Base-by-base conservation (phyloP, 352 stramenopile genomes). In the Phytophthora meadii region DNA sequence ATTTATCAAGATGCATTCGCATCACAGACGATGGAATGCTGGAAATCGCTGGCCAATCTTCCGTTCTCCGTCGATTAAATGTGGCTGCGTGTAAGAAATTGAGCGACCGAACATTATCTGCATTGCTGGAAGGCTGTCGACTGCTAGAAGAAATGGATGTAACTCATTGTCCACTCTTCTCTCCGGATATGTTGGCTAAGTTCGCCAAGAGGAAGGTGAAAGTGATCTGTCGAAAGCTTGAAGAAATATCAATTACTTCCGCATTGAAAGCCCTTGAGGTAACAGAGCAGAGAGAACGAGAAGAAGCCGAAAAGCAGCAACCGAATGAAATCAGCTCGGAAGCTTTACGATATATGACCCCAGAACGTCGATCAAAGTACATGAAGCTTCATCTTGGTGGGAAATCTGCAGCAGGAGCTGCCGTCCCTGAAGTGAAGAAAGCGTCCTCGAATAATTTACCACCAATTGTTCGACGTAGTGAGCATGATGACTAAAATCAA, bases 1-100 rank as follows among this genome's bases (percentile, higher is more conserved):
- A 86, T 30, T 24, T 95, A 7, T 76, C 74, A 12, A 73, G 85
- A 0, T 95, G 87, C 46, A 51, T 81, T 36, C 91, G 88, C 39
- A 74, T 98, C 34, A 96, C 93, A 2, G 91, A 97, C 57, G 72
- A 89, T 24, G 89, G 89, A 2, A 82, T 98, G 61, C 61, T 90
- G 4, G 86, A 96, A 15, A 58, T 98, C 8, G 82, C 75, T 0
- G 72, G 79, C 12, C 87, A 98, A 55, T 87, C 82, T 41, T 77
- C 74, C 0, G 87, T 88, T 22, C 71, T 98, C 5, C 72, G 71
- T 5, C 79, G 69, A 28, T 54, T 96, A 2, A 90, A 92, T 25
- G 61, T 96, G 8, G 81, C 82, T 0, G 90, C 88, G 3, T 98
- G 90, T 76, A 87, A 92, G 55, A 83, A 86, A 7, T 71, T 98